phyloP scores from a whole-genome alignment of 75 land plant species.

The Pinus albicaulis region DNA sequence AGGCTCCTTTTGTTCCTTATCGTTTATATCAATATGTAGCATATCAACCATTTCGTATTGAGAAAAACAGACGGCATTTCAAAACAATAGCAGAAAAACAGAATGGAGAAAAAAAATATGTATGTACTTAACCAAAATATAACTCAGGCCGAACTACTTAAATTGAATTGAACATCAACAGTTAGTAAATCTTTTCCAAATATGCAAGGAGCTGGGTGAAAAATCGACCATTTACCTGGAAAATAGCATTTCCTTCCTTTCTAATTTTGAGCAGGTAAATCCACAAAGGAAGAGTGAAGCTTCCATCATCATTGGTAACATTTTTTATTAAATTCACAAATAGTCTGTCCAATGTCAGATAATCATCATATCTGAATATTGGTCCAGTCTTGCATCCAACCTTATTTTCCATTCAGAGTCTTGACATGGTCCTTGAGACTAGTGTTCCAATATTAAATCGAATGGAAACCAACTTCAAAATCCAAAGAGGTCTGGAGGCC shows the following conservation, averaged over 20 bases:
- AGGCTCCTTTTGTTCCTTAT: background rate
- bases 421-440: background rate
- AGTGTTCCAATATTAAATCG: background rate
- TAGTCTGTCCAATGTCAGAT: slow-evolving; percentile 4
- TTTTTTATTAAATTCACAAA: background rate
- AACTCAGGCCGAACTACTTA: background rate
- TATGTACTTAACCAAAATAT: background rate
- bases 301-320: slow-evolving; percentile 13
- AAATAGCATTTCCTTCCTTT: slow-evolving; percentile 27
- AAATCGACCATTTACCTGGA: slow-evolving; percentile 19
- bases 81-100: background rate
- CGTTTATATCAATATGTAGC: background rate
- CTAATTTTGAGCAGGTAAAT: slow-evolving; percentile 52
- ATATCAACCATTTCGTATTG: background rate
- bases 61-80: slow-evolving; percentile 1
- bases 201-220: background rate
- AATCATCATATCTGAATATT: slow-evolving; percentile 2
- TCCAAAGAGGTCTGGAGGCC: background rate
- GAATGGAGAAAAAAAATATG: background rate
- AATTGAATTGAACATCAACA: too few species aligned
- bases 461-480: background rate
- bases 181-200: too few species aligned
- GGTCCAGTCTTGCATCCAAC: background rate
- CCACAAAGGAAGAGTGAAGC: slow-evolving; percentile 70
- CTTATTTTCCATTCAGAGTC: slow-evolving; percentile 3